Percentiles rank a stretch among this genome's conserved stretches.
Conservation (phyloP, 768 basidiomycete genomes). For the Tricholoma terreum region DNA sequence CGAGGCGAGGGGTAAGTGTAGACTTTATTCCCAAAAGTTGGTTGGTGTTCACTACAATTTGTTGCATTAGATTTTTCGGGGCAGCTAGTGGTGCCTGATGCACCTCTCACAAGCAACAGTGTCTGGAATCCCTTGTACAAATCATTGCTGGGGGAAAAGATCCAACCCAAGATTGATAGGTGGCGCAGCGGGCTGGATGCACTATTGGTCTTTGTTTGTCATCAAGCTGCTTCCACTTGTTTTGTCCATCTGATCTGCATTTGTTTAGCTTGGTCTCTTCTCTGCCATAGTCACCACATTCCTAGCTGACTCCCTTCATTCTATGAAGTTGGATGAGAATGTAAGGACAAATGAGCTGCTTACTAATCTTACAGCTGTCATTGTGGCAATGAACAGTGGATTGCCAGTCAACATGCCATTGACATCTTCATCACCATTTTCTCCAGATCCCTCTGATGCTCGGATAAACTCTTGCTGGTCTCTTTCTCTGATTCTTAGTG, state of each 20-base stretch:
- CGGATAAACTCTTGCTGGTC: conserved; percentile 18
- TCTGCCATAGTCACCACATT: conserved; percentile 18
- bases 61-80: conserved; percentile 11
- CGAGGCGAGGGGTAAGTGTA: too few relatives aligned
- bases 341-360: too few relatives aligned
- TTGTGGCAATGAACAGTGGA: too few relatives aligned
- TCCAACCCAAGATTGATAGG: too few relatives aligned
- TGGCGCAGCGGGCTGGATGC: too few relatives aligned
- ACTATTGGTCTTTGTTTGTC: too few relatives aligned
- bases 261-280: too few relatives aligned
- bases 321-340: conserved; percentile 5
- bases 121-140: too few relatives aligned
- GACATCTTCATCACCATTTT: background rate
- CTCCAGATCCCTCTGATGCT: conserved; percentile 6
- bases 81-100: conserved; percentile 2
- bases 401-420: background rate
- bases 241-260: background rate
- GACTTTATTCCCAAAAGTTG: too few relatives aligned
- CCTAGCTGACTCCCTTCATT: conserved; percentile 11
- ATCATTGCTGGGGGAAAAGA: conserved; percentile 7
- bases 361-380: conserved; percentile 12
- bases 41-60: too few relatives aligned
- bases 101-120: conserved; percentile 8
- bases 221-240: background rate
- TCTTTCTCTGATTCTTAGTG: conserved; percentile 13